Percentiles rank a stretch among this genome's conserved stretches.
Conservation (phyloP, 257 asterid genomes). For the Capsicum chinense region DNA sequence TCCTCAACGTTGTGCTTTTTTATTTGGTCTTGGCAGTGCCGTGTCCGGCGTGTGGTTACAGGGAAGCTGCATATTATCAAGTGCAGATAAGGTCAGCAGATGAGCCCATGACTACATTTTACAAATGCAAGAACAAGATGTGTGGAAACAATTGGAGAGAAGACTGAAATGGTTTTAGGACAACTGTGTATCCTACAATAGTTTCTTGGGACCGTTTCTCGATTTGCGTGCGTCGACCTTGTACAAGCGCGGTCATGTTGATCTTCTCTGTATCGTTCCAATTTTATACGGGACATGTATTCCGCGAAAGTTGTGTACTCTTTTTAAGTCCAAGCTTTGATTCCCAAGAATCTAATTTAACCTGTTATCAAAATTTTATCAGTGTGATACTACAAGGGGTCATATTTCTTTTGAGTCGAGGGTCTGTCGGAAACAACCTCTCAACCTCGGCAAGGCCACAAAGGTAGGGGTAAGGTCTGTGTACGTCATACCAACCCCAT, state of each 20-base stretch:
- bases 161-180: constrained; percentile 18
- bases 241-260: background rate
- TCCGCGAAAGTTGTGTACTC: background rate
- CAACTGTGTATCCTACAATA: background rate
- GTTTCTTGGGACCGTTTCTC: background rate
- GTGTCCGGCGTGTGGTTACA: constrained; percentile 27
- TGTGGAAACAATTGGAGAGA: constrained; percentile 32
- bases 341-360: background rate
- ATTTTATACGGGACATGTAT: background rate
- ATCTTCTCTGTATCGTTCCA: background rate
- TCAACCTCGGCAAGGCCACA: no score
- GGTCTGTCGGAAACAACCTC: no score
- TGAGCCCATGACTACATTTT: constrained; percentile 30
- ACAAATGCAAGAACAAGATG: constrained; percentile 30
- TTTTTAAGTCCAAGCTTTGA: background rate
- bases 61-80: constrained; percentile 32
- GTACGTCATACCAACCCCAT: no score
- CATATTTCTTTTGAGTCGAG: no score
- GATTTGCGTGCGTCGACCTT: background rate
- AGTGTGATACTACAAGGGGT: background rate
- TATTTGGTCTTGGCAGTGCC: constrained; percentile 30
- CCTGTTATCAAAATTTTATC: background rate
- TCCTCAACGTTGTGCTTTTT: background rate
- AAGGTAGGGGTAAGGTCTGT: no score
- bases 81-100: constrained; percentile 35